These are phyloP conservation scores for Scenedesmus sp. DNA, from an alignment of 163 green algal genomes.

Conservation along the genomic window DNA sequence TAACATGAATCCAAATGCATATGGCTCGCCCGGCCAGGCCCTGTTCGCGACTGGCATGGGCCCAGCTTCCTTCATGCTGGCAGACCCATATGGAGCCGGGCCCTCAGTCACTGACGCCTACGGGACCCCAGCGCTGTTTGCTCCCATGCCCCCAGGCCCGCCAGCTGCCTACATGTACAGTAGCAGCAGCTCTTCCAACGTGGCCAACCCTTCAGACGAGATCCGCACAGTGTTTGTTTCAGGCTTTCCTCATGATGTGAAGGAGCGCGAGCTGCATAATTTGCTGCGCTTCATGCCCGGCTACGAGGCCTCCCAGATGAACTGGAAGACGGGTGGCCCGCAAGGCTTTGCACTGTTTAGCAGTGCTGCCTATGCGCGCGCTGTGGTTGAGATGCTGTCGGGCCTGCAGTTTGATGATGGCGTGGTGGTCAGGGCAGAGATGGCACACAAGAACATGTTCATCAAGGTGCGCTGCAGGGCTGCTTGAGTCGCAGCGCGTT, in stretches of 20 bases:
- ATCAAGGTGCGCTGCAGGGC: conserved; percentile 60
- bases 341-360: conserved; percentile 92
- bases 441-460: conserved; percentile 96
- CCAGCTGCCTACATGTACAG: conserved; percentile 24
- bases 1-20: background rate
- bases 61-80: conserved; percentile 28
- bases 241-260: conserved; percentile 92
- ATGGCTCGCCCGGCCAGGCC: conserved; percentile 17
- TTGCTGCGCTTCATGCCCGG: conserved; percentile 92
- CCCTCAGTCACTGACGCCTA: conserved; percentile 22
- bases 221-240: conserved; percentile 92
- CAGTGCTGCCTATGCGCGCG: conserved; percentile 41
- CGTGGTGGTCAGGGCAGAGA: conserved; percentile 81
- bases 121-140: conserved; percentile 8
- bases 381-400: conserved; percentile 51
- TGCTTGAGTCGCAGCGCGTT: background rate
- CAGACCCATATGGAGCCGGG: conserved; percentile 16
- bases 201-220: conserved; percentile 66
- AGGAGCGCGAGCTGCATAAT: conserved; percentile 94
- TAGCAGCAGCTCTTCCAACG: background rate
- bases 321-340: conserved; percentile 53
- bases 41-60: conserved; percentile 10
- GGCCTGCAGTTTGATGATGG: conserved; percentile 73
- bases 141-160: background rate
- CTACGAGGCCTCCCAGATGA: conserved; percentile 83